Evolutionary conservation across 495 filamentous ascomycete genomes (phyloP).

Genomic region (Tuber brumale): DNA sequence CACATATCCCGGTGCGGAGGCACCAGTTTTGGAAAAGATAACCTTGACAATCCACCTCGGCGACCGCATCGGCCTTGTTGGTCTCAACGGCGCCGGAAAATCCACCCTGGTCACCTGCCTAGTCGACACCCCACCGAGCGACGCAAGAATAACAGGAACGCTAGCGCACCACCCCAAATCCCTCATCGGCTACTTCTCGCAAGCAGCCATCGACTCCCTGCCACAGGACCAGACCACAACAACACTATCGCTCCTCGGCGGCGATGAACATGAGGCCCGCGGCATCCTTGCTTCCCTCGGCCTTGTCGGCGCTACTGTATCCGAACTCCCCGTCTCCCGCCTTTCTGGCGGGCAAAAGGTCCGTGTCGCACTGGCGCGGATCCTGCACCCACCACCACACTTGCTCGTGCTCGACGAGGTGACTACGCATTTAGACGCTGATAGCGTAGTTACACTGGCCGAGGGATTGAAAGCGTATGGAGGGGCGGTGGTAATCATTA

Average conservation of each 20-base stretch:
- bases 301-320: slow-evolving; percentile 58
- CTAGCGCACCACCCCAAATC: slow-evolving; percentile 59
- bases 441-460: slow-evolving; percentile 64
- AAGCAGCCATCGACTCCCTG: slow-evolving; percentile 65
- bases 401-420: slow-evolving; percentile 74
- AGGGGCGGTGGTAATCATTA: slow-evolving; percentile 65
- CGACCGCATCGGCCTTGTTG: slow-evolving; percentile 65
- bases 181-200: slow-evolving; percentile 67
- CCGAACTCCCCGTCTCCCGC: slow-evolving; percentile 60
- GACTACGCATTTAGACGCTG: slow-evolving; percentile 76
- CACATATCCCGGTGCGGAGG: slow-evolving; percentile 46
- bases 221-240: slow-evolving; percentile 50
- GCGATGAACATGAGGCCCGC: slow-evolving; percentile 57
- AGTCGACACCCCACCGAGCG: slow-evolving; percentile 46
- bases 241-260: slow-evolving; percentile 54
- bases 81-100: slow-evolving; percentile 69
- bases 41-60: slow-evolving; percentile 60
- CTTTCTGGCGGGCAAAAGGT: slow-evolving; percentile 75
- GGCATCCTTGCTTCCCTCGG: slow-evolving; percentile 59
- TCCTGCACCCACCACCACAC: slow-evolving; percentile 63
- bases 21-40: slow-evolving; percentile 52
- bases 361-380: slow-evolving; percentile 62
- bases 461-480: slow-evolving; percentile 58
- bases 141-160: slow-evolving; percentile 46
- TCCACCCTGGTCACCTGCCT: slow-evolving; percentile 61